Percentiles rank a stretch among this genome's conserved stretches.
phyloP scores from a whole-genome alignment of 2,329 filamentous ascomycete species.

The Gremmenia infestans region DNA sequence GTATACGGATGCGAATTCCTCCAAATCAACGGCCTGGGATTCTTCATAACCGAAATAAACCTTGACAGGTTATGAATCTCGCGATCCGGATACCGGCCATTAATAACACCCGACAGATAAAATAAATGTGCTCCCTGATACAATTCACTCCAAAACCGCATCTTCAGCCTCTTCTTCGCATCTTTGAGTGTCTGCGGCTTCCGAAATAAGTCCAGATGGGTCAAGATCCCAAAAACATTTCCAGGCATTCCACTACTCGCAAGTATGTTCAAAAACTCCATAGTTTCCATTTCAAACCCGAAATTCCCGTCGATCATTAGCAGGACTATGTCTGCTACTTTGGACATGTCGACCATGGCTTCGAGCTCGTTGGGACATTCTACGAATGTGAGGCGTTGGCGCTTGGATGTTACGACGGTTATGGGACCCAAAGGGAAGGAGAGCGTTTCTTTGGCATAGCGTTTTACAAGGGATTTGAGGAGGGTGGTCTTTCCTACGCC shows the following conservation, averaged over 20 bases:
- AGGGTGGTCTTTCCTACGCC: conserved; percentile 95
- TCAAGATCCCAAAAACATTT: conserved; percentile 95
- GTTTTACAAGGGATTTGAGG: conserved; percentile 86
- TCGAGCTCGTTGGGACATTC: conserved; percentile 97
- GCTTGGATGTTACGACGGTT: conserved; percentile 94
- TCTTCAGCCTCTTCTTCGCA: conserved; percentile 94
- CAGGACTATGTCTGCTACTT: conserved; percentile 94
- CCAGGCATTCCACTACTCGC: conserved; percentile 96
- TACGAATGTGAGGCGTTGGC: conserved; percentile 88
- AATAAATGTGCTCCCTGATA: conserved; percentile 97
- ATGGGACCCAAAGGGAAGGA: conserved; percentile 86
- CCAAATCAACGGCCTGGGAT: conserved; percentile 92
- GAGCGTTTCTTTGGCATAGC: conserved; percentile 94
- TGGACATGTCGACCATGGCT: conserved; percentile 94
- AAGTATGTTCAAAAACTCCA: conserved; percentile 96
- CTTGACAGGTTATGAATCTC: conserved; percentile 94
- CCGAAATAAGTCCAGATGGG: conserved; percentile 90
- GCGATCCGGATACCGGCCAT: conserved; percentile 92
- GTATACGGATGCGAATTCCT: conserved; percentile 94
- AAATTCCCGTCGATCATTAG: conserved; percentile 99
- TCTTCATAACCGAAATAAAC: conserved; percentile 98
- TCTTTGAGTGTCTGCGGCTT: conserved; percentile 89
- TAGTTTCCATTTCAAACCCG: conserved; percentile 99
- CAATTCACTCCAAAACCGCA: conserved; percentile 92
- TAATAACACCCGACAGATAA: conserved; percentile 93